phyloP scores from a whole-genome alignment of 1,284 basidiomycete genomes.

The Leccinum pallidistipes region DNA sequence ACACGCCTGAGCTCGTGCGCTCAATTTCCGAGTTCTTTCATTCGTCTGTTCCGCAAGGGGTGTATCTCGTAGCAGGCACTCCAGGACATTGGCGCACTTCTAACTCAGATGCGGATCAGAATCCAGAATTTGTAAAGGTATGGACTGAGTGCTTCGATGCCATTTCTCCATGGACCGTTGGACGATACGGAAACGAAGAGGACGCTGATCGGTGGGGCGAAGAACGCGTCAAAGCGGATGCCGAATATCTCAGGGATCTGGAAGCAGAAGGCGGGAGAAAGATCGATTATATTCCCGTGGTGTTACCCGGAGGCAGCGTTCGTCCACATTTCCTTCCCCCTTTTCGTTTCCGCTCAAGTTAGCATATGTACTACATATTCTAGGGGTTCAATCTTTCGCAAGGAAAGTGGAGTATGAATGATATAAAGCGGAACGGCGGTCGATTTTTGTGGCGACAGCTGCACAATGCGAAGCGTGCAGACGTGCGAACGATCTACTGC shows the following conservation, averaged over 20 bases:
- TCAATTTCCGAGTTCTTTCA: slow-evolving; percentile 56
- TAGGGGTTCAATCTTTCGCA: slow-evolving; percentile 68
- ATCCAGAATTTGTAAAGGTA: slow-evolving; percentile 60
- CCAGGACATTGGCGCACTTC: slow-evolving; percentile 72
- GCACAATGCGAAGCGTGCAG: slow-evolving; percentile 58
- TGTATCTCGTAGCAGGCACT: slow-evolving; percentile 67
- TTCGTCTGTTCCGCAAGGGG: slow-evolving; percentile 63
- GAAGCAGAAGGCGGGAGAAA: slow-evolving; percentile 49
- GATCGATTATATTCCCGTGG: slow-evolving; percentile 73
- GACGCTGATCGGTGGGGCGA: slow-evolving; percentile 61
- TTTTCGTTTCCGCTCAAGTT: background rate
- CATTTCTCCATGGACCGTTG: slow-evolving; percentile 76
- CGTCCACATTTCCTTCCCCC: slow-evolving; percentile 29
- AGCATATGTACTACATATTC: background rate
- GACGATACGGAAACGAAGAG: slow-evolving; percentile 55
- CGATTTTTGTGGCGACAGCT: slow-evolving; percentile 75
- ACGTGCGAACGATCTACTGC: slow-evolving; percentile 68
- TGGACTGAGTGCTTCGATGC: slow-evolving; percentile 75
- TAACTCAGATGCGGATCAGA: slow-evolving; percentile 60
- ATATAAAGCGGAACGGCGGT: slow-evolving; percentile 65
- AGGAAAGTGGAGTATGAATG: slow-evolving; percentile 68
- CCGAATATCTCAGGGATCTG: slow-evolving; percentile 53
- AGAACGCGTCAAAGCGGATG: slow-evolving; percentile 59
- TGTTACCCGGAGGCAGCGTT: slow-evolving; percentile 74
- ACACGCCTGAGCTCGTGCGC: slow-evolving; percentile 59